A percentile compares a stretch with the other conserved stretches of the same genome.
Evolutionary conservation across 805 yeast genomes (phyloP).

Genomic region (Lipomyces starkeyi): DNA sequence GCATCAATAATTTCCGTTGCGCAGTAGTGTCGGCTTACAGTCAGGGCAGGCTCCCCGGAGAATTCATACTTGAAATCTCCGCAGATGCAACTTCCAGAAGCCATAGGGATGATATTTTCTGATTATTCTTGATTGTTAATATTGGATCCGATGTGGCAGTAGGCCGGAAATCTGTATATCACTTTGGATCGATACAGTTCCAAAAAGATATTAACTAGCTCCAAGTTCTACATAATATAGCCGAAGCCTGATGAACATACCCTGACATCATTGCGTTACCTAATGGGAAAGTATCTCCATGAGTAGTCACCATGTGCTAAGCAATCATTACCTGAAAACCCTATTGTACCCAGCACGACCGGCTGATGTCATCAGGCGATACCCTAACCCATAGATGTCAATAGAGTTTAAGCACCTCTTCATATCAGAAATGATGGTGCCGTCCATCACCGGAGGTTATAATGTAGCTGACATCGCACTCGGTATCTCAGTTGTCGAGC

Average conservation of each 20-base stretch:
- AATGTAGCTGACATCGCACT: too few relatives aligned
- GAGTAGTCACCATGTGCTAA: conserved; percentile 1
- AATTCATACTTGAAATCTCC: neutral
- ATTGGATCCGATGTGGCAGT: neutral
- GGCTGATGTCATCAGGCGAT: too few relatives aligned
- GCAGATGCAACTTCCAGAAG: neutral
- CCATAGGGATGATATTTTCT: neutral
- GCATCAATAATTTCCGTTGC: neutral
- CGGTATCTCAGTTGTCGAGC: too few relatives aligned
- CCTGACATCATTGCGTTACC: conserved; percentile 1
- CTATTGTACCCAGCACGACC: too few relatives aligned
- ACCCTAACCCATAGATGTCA: too few relatives aligned
- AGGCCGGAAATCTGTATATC: neutral
- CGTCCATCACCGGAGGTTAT: too few relatives aligned
- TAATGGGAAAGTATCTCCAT: neutral
- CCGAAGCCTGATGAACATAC: neutral
- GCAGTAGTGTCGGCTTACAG: neutral
- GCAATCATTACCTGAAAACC: conserved; percentile 2
- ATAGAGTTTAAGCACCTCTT: too few relatives aligned
- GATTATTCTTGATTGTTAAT: neutral
- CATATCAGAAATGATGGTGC: too few relatives aligned
- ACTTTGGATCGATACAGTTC: neutral
- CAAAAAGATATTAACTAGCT: neutral
- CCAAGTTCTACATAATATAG: neutral
- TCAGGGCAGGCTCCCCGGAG: neutral